Evolutionary conservation across 768 basidiomycete genomes (phyloP), one percentile per base, ranked within the genome.

Genomic region (Rhodotorula toruloides): DNA sequence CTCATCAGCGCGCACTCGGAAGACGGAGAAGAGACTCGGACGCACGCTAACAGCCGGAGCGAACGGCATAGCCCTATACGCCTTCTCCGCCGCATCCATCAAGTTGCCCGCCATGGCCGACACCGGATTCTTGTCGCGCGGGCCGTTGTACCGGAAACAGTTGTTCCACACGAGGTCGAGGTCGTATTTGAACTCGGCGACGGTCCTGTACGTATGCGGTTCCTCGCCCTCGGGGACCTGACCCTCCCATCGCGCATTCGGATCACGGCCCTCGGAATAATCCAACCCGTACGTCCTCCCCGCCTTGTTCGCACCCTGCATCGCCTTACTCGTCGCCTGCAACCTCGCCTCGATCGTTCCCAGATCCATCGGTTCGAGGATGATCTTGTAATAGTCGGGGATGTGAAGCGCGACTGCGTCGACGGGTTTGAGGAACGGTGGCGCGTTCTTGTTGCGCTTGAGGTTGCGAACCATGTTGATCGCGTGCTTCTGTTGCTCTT

Each of bases 321-420:
- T 68, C 31, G 61, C 67, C 40, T 66, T 61, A 19, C 67, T 64
- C 43, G 67, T 72, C 32, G 55, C 84, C 40, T 71, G 58, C 48
- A 98, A 81, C 79, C 97, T 96, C 74, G 84, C 84, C 79, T 98
- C 94, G 64, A 97, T 84, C 49, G 94, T 96, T 6, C 85, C 83
- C 52, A 99, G 83, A 76, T 98, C 96, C 90, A 97, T 97, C 0
- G 96, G 96, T 34, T 82, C 84, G 75, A 86, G 89, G 79, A 99
- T 84, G 76, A 98, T 85, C 50, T 82, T 82, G 42, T 84, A 84
- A 74, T 99, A 99, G 76, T 94, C 91, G 14, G 91, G 94, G 67
- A 82, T 80, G 66, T 75, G 76, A 60, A 81, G 76, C 13, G 85
- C 87, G 71, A 92, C 83, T 29, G 86, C 83, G 77, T 99, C 96